phyloP scores from a whole-genome alignment of 176 grass and related monocot species.

The Thinopyrum elongatum region DNA sequence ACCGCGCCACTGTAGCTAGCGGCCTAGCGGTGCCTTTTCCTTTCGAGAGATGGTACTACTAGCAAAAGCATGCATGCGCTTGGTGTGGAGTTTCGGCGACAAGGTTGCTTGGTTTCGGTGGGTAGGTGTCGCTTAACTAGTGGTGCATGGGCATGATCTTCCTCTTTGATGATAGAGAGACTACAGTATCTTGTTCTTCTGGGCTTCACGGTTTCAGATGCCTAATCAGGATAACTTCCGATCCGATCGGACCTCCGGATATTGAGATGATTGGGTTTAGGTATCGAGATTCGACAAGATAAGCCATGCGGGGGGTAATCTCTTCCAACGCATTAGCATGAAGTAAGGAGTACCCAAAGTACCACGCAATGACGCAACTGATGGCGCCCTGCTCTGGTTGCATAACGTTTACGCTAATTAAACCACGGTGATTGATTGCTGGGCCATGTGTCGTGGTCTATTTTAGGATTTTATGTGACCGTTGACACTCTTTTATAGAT shows the following conservation, averaged over 20 bases:
- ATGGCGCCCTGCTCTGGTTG: neutral
- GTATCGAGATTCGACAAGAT: neutral
- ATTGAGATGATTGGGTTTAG: constrained; percentile 13
- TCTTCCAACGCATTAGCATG: neutral
- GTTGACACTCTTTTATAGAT: no score
- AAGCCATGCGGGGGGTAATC: neutral
- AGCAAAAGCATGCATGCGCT: neutral
- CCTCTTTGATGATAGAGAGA: neutral
- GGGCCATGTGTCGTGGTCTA: neutral
- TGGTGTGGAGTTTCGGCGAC: constrained; percentile 9
- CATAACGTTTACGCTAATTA: neutral
- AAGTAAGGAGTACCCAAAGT: neutral
- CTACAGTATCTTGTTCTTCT: neutral
- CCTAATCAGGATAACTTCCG: neutral
- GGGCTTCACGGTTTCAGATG: constrained; percentile 18
- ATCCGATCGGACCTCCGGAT: neutral
- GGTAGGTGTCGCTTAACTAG: constrained; percentile 4
- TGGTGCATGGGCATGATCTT: neutral
- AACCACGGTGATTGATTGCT: neutral
- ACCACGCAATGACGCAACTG: constrained; percentile 1
- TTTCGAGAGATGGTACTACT: neutral
- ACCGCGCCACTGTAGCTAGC: constrained; percentile 7
- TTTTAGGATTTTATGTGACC: neutral
- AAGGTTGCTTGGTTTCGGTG: constrained; percentile 15
- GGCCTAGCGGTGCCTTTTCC: neutral